A percentile compares a stretch with the other conserved stretches of the same genome.
Evolutionary conservation across 2,329 filamentous ascomycete genomes (phyloP).

Genomic region (Daldinia sp.): DNA sequence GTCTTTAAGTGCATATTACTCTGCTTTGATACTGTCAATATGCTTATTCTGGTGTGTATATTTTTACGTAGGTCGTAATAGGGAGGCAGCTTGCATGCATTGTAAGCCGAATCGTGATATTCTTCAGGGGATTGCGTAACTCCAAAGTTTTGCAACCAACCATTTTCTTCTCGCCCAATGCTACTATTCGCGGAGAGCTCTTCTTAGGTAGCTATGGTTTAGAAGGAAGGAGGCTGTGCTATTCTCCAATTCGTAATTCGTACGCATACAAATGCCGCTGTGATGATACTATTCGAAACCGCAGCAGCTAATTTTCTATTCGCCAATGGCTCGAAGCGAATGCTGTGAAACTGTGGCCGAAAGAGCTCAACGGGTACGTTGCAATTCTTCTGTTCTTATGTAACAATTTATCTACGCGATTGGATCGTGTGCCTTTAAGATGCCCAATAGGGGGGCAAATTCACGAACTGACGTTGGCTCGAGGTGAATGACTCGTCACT

Average conservation of each 20-base stretch:
- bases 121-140: neutral
- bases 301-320: slow-evolving; percentile 18
- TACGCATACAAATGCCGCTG: slow-evolving; percentile 15
- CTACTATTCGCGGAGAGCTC: neutral
- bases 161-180: neutral
- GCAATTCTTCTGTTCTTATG: slow-evolving; percentile 8
- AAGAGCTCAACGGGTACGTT: slow-evolving; percentile 11
- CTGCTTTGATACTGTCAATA: neutral
- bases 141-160: neutral
- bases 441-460: slow-evolving; percentile 6
- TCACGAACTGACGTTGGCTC: neutral
- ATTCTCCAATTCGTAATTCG: slow-evolving; percentile 2
- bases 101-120: too few species aligned
- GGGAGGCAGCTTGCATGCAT: too few species aligned
- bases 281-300: slow-evolving; percentile 30
- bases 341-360: slow-evolving; percentile 20
- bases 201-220: neutral
- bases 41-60: neutral
- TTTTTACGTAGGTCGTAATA: too few species aligned
- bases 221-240: slow-evolving; percentile 21
- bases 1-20: slow-evolving; percentile 8
- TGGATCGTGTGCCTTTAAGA: neutral
- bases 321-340: slow-evolving; percentile 14
- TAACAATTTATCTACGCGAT: slow-evolving; percentile 1
- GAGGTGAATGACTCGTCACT: slow-evolving; percentile 19